A percentile compares a stretch with the other conserved stretches of the same genome.
These are phyloP conservation scores for Davidsoniella eucalypti DNA, from an alignment of 2,329 filamentous ascomycete genomes.

Conservation along the genomic window DNA sequence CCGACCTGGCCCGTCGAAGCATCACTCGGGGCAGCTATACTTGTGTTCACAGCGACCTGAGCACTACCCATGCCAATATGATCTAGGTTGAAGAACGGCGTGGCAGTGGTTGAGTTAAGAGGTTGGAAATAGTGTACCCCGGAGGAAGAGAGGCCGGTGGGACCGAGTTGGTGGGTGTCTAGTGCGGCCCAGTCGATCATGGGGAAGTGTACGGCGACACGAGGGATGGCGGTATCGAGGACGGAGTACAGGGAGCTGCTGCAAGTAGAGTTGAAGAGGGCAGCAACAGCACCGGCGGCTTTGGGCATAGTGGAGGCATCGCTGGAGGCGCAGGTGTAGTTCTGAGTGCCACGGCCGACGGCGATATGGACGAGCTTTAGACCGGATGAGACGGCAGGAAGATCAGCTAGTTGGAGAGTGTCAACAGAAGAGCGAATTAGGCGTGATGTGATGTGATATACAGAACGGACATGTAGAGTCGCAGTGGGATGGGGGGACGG, in stretches of 20 bases:
- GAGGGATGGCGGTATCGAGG: conserved; percentile 47
- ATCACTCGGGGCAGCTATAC: conserved; percentile 43
- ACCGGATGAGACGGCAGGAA: conserved; percentile 44
- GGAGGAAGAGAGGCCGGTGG: conserved; percentile 45
- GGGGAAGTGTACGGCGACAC: conserved; percentile 48
- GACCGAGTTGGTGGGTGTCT: conserved; percentile 25
- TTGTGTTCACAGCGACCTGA: conserved; percentile 43
- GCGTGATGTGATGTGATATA: neutral
- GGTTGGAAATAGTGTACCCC: conserved; percentile 64
- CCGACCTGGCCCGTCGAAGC: conserved; percentile 44
- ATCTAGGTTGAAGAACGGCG: conserved; percentile 68
- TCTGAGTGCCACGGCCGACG: conserved; percentile 77
- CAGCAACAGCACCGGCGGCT: conserved; percentile 58
- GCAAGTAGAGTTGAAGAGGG: conserved; percentile 78
- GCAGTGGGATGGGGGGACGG: neutral
- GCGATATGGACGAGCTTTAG: conserved; percentile 59
- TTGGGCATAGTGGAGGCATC: conserved; percentile 45
- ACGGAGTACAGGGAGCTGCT: conserved; percentile 52
- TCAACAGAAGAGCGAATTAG: neutral
- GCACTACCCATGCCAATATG: conserved; percentile 28
- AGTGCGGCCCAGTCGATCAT: conserved; percentile 6
- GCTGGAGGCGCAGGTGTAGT: conserved; percentile 66
- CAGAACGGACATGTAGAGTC: conserved; percentile 8
- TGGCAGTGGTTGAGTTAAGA: conserved; percentile 33
- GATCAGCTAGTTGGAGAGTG: conserved; percentile 21